Evolutionary conservation across 169 alveolate genomes (phyloP).

Genomic region (Plasmodium adleri): DNA sequence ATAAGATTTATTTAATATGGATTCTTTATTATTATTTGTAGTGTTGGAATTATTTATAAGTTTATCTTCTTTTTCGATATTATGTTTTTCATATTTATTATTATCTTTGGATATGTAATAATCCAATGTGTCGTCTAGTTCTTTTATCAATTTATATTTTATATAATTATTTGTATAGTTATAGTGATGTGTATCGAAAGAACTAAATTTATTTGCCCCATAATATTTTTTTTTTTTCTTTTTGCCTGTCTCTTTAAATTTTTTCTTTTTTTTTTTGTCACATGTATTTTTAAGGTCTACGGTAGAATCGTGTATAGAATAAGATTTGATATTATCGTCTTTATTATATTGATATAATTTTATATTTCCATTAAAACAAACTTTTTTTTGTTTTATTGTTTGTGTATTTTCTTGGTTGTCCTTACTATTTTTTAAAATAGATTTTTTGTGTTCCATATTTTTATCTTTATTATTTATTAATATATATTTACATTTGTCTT

Average conservation of each 20-base stretch:
- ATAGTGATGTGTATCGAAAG: no score
- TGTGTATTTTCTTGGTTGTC: not conserved
- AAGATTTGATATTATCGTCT: conserved; percentile 16
- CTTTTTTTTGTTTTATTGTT: conserved; percentile 5
- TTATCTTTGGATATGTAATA: no score
- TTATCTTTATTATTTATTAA: not conserved
- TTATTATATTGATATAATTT: conserved; percentile 22
- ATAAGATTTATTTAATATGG: no score
- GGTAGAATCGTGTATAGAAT: not conserved
- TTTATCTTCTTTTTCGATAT: not conserved
- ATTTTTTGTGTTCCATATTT: not conserved
- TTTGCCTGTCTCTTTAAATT: not conserved
- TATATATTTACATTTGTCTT: not conserved
- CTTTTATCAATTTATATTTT: no score
- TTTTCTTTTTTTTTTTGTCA: not conserved
- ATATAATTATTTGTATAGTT: no score
- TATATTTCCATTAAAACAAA: conserved; percentile 24
- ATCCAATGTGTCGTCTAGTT: no score
- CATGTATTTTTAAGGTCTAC: not conserved
- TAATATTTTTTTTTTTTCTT: not conserved
- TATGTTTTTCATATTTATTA: no score
- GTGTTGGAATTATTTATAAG: not conserved
- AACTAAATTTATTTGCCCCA: not conserved
- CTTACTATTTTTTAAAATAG: not conserved
- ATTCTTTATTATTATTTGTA: no score